Percentiles rank a stretch among this genome's conserved stretches.
These are phyloP conservation scores for Acanthamoeba culbertsoni DNA, from an alignment of 208 protist genomes.

Conservation along the genomic window DNA sequence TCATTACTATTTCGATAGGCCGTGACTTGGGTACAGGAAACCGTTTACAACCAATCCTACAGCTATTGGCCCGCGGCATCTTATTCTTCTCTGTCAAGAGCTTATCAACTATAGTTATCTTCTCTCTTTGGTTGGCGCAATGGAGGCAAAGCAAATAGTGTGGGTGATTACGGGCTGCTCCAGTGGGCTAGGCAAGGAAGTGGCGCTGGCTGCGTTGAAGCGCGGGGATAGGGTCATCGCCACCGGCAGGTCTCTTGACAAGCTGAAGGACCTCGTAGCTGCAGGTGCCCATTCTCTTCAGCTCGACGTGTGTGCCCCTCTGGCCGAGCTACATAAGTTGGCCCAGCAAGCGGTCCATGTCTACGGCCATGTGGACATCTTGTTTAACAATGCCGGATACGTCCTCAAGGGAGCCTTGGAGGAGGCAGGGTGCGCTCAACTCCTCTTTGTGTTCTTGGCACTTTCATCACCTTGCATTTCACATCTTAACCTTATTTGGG, in stretches of 20 bases:
- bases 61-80: too few relatives aligned
- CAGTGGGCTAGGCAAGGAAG: background rate
- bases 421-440: background rate
- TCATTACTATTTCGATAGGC: too few relatives aligned
- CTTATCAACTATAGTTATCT: too few relatives aligned
- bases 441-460: too few relatives aligned
- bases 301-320: conserved; percentile 1
- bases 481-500: background rate
- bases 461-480: background rate
- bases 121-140: too few relatives aligned
- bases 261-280: background rate
- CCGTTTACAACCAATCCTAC: too few relatives aligned
- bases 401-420: conserved; percentile 28
- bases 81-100: too few relatives aligned
- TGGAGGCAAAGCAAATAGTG: background rate
- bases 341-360: background rate
- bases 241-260: background rate
- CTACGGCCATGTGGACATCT: conserved; percentile 48
- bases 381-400: conserved; percentile 60
- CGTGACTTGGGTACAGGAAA: too few relatives aligned
- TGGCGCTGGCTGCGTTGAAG: background rate
- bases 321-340: background rate
- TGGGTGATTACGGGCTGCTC: conserved; percentile 43
- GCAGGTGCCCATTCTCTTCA: conserved; percentile 38
- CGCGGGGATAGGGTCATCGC: conserved; percentile 59